phyloP scores from a whole-genome alignment of 305 asterid genomes.

The Stenogyne calaminthoides region DNA sequence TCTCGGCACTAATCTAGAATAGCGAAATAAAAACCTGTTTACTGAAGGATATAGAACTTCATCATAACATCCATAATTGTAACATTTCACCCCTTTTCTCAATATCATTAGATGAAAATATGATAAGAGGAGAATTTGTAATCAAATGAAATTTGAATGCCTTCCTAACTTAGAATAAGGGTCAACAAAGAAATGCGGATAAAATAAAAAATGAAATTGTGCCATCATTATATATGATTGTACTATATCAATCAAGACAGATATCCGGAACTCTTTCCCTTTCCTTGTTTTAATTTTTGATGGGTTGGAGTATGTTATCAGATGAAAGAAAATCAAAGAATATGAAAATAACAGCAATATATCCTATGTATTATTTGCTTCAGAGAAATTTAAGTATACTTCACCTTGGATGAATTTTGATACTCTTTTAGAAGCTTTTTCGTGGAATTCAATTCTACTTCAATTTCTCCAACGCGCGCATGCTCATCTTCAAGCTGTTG shows the following conservation, averaged over 20 bases:
- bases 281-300: too few species aligned
- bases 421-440: constrained; percentile 45
- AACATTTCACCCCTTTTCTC: not conserved
- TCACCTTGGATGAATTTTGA: constrained; percentile 61
- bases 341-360: constrained; percentile 1
- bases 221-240: not conserved
- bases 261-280: too few species aligned
- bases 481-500: constrained; percentile 58
- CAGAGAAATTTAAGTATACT: constrained; percentile 1
- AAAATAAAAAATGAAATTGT: not conserved
- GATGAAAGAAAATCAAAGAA: not conserved
- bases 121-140: not conserved
- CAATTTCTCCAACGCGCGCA: constrained; percentile 41
- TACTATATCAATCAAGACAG: not conserved
- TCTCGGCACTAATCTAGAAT: constrained; percentile 46
- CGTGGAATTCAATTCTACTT: constrained; percentile 54
- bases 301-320: not conserved
- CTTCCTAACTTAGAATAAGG: not conserved
- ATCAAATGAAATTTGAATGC: not conserved
- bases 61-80: not conserved
- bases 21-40: constrained; percentile 12
- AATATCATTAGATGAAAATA: not conserved
- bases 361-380: not conserved
- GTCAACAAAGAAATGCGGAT: not conserved
- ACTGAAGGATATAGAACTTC: constrained; percentile 6